Conservation (phyloP, 352 stramenopile genomes). For the Pythium utonaiense region DNA sequence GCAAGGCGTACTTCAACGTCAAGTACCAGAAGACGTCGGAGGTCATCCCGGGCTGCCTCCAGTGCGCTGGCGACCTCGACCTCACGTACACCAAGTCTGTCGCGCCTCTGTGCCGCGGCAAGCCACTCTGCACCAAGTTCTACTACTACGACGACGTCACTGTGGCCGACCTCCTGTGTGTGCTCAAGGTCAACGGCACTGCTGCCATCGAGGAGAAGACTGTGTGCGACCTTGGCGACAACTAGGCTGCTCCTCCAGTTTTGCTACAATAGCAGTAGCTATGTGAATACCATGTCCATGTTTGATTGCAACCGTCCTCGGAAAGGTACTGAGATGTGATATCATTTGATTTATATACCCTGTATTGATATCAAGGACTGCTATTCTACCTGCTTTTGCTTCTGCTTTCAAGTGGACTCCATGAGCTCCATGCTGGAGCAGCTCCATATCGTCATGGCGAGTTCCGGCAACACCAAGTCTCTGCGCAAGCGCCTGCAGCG, state of each 20-base stretch:
- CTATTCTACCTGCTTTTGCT: background rate
- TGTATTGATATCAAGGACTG: too few relatives aligned
- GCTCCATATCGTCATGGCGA: conserved; percentile 6
- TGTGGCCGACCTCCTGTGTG: conserved; percentile 22
- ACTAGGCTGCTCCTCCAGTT: too few relatives aligned
- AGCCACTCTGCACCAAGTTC: conserved; percentile 27
- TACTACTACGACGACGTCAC: conserved; percentile 17
- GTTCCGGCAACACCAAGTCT: conserved; percentile 48
- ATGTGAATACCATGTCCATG: background rate
- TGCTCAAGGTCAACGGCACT: conserved; percentile 19
- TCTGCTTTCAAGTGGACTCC: too few relatives aligned
- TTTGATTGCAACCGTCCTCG: background rate
- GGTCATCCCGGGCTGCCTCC: background rate
- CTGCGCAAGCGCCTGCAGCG: conserved; percentile 67
- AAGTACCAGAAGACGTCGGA: background rate
- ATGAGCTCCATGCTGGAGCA: too few relatives aligned
- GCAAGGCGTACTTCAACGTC: conserved; percentile 10
- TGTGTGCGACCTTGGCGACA: conserved; percentile 19
- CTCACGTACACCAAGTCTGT: conserved; percentile 21
- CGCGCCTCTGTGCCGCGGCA: conserved; percentile 20
- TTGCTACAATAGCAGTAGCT: background rate
- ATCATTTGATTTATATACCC: too few relatives aligned
- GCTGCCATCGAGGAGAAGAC: conserved; percentile 14
- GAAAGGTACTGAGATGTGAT: background rate
- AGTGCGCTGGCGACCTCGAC: conserved; percentile 6